These are phyloP conservation scores for Paraconiothyrium sp. DNA, from an alignment of 2,329 filamentous ascomycete species.

Conservation along the genomic window DNA sequence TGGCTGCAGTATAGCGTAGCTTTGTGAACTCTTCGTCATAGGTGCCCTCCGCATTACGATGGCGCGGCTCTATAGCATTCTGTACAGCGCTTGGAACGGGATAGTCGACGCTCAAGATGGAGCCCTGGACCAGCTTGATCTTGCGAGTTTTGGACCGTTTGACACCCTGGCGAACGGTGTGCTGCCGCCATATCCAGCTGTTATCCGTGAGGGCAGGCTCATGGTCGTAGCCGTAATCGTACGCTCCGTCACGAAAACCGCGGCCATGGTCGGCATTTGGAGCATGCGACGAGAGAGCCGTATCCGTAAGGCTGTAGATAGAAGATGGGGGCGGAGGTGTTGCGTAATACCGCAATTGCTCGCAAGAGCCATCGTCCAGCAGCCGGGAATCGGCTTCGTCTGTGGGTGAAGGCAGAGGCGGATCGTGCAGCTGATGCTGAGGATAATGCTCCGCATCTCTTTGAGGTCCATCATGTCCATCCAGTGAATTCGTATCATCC, in stretches of 20 bases:
- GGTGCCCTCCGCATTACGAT: conserved; percentile 81
- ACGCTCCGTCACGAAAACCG: conserved; percentile 34
- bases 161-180: conserved; percentile 68
- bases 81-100: conserved; percentile 94
- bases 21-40: conserved; percentile 82
- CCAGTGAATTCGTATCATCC: neutral
- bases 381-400: conserved; percentile 56
- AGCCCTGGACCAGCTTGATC: conserved; percentile 95
- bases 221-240: conserved; percentile 33
- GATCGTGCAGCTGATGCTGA: neutral
- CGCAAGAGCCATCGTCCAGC: conserved; percentile 44
- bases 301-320: conserved; percentile 53
- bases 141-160: conserved; percentile 92
- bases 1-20: conserved; percentile 77
- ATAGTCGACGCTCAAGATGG: conserved; percentile 92
- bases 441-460: neutral
- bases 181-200: conserved; percentile 71
- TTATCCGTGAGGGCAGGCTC: conserved; percentile 62
- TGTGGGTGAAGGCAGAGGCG: neutral
- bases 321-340: conserved; percentile 24
- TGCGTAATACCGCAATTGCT: conserved; percentile 39
- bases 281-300: conserved; percentile 41
- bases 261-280: conserved; percentile 26
- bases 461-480: neutral
- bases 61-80: conserved; percentile 89